Base-by-base conservation (phyloP, 2,329 filamentous ascomycete genomes). In the Aspergillus clavatus region DNA sequence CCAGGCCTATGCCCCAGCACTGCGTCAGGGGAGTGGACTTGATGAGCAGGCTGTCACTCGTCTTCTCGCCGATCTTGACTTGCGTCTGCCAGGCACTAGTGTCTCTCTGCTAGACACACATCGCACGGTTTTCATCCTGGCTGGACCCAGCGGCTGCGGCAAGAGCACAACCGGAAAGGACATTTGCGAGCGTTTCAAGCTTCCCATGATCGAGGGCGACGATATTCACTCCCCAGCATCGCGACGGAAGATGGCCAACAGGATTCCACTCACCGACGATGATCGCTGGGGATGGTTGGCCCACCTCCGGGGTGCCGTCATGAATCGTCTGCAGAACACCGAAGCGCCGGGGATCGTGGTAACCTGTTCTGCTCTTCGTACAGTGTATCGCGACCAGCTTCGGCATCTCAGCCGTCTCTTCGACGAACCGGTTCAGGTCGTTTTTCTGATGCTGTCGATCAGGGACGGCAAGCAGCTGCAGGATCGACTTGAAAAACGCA, bases 241-340 rank as follows among this genome's bases (percentile, higher is more conserved):
- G 47, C 71, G 77, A 26, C 61, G 70, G 40, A 78, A 78, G 51
- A 79, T 79, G 75, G 67, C 68, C 19, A 57, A 62, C 36, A 72
- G 72, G 40, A 68, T 72, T 31, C 75, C 75, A 1, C 63, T 79
- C 4, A 71, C 74, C 31, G 75, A 78, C 52, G 69, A 67, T 14
- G 75, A 79, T 51, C 67, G 75, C 18, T 78, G 75, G 74, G 74
- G 77, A 58, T 79, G 75, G 75, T 66, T 79, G 4, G 49, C 56
- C 8, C 43, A 61, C 53, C 55, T 54, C 28, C 50, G 54, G 2
- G 45, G 52, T 14, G 47, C 61, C 8, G 31, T 54, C 7, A 52
- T 56, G 51, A 48, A 55, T 16, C 47, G 51, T 11, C 44, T 58
- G 3, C 51, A 51, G 14, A 39, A 43, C 2, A 26, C 43, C 1